phyloP scores from a whole-genome alignment of 2,329 filamentous ascomycete species.

The Orbilia javanica region DNA sequence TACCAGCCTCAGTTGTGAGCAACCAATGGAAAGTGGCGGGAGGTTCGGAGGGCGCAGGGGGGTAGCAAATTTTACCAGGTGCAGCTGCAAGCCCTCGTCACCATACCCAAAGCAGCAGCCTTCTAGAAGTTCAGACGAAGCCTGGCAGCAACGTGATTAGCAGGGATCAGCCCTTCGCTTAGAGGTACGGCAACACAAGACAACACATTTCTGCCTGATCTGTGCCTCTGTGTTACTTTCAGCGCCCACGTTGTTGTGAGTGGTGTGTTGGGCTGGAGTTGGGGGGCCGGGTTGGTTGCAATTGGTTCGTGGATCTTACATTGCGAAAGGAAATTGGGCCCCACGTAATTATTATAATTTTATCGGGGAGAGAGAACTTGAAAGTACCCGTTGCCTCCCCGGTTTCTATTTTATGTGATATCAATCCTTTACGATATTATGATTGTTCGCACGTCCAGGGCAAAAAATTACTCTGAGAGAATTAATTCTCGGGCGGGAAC shows the following conservation, averaged over 20 bases:
- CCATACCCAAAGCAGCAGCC: slow-evolving; percentile 36
- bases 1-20: slow-evolving; percentile 34
- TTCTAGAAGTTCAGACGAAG: slow-evolving; percentile 52
- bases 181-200: slow-evolving; percentile 8
- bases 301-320: background rate
- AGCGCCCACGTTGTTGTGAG: background rate
- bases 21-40: slow-evolving; percentile 42
- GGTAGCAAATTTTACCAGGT: slow-evolving; percentile 29
- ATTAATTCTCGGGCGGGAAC: slow-evolving; percentile 1
- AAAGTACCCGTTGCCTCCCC: slow-evolving; percentile 28
- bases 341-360: slow-evolving; percentile 6
- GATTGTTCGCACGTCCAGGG: background rate
- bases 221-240: slow-evolving; percentile 7
- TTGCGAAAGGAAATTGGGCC: slow-evolving; percentile 20
- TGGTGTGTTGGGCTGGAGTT: slow-evolving; percentile 7
- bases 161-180: slow-evolving; percentile 51
- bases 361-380: background rate
- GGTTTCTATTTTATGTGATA: slow-evolving; percentile 1
- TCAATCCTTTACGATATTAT: background rate
- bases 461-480: background rate
- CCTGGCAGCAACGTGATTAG: slow-evolving; percentile 34
- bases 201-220: slow-evolving; percentile 46
- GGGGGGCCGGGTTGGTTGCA: background rate
- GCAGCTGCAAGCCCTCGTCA: slow-evolving; percentile 50
- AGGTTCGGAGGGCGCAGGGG: slow-evolving; percentile 31